These are phyloP conservation scores for Penicillium crustosum DNA, from an alignment of 2,329 filamentous ascomycete genomes.

Conservation along the genomic window DNA sequence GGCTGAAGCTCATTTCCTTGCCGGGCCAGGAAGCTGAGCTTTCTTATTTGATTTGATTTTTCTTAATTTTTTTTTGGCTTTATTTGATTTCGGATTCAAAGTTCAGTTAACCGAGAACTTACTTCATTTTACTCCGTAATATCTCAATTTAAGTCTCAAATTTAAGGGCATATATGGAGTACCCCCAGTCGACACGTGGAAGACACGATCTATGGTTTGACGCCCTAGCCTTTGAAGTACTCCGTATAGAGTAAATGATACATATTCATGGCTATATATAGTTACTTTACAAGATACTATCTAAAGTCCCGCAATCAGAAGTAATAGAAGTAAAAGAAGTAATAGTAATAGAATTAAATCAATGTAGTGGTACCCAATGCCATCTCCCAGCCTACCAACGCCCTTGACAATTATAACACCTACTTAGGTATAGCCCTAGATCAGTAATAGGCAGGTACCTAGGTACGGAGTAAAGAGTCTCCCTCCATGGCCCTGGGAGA, in stretches of 20 bases:
- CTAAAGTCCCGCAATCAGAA: neutral
- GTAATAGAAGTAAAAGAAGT: neutral
- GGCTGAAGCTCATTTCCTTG: conserved; percentile 10
- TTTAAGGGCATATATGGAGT: neutral
- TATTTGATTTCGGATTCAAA: neutral
- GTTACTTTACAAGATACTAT: too few relatives aligned
- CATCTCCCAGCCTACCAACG: neutral
- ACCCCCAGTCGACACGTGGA: conserved; percentile 3
- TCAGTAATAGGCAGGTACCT: neutral
- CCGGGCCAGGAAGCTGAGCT: neutral
- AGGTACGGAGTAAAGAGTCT: too few relatives aligned
- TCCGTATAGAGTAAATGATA: neutral
- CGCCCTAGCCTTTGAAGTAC: neutral
- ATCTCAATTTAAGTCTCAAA: neutral
- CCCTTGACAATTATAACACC: neutral
- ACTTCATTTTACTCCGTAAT: neutral
- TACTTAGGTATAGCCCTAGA: neutral
- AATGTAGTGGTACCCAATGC: neutral
- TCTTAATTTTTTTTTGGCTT: neutral
- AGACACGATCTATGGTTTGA: neutral
- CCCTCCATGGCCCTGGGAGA: conserved; percentile 6
- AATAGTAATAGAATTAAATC: neutral
- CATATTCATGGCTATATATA: neutral
- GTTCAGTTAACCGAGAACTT: neutral
- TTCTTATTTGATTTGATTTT: neutral